These are phyloP conservation scores for Domatiomyces globalis DNA, from an alignment of 2,329 filamentous ascomycete genomes.

Conservation along the genomic window DNA sequence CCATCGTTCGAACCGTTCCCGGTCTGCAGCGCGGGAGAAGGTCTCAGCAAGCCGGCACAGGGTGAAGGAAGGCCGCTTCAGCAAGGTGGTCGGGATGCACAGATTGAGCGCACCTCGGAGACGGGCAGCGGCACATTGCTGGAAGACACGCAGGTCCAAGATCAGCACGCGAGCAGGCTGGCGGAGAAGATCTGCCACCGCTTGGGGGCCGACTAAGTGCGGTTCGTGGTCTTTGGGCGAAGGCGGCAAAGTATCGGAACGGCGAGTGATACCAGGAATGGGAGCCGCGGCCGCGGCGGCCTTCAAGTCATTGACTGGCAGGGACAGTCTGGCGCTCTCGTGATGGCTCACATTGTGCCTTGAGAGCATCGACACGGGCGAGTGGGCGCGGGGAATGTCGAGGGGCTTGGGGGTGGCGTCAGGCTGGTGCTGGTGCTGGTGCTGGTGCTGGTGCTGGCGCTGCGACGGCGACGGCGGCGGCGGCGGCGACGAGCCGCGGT, in stretches of 20 bases:
- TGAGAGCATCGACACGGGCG: constrained; percentile 32
- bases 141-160: constrained; percentile 74
- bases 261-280: constrained; percentile 1
- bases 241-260: constrained; percentile 43
- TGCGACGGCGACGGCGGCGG: not conserved
- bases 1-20: constrained; percentile 64
- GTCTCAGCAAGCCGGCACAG: constrained; percentile 76
- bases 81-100: constrained; percentile 83
- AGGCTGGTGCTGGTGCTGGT: not conserved
- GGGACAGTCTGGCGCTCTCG: constrained; percentile 41
- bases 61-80: constrained; percentile 84
- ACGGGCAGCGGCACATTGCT: constrained; percentile 61
- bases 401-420: constrained; percentile 12
- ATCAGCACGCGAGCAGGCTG: constrained; percentile 47
- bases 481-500: not conserved
- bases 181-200: constrained; percentile 45
- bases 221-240: constrained; percentile 32
- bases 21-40: constrained; percentile 58
- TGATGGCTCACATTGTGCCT: constrained; percentile 24
- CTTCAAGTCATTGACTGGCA: constrained; percentile 38
- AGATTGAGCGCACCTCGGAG: constrained; percentile 75
- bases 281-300: constrained; percentile 14
- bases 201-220: constrained; percentile 39
- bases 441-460: too few relatives aligned
- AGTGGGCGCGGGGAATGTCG: constrained; percentile 34